Evolutionary conservation across 768 basidiomycete genomes (phyloP), one percentile per base, ranked within the genome.

Genomic region (Mycena chlorophos): DNA sequence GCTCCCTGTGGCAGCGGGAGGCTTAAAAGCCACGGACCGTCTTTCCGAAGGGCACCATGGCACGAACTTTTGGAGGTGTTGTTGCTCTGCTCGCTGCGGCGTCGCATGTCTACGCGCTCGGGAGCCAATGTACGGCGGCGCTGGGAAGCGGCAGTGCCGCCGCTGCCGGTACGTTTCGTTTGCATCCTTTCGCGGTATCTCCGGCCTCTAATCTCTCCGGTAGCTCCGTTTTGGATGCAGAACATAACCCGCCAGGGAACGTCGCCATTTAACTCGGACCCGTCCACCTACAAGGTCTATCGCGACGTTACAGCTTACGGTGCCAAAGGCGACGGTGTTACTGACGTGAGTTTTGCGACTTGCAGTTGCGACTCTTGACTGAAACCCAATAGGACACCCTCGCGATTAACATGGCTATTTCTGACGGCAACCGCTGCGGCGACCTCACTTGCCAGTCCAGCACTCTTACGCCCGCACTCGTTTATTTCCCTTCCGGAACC

Each of bases 221-320:
- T 82, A 81, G 80, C 55, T 81, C 53, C 60, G 81, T 27, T 48
- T 30, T 23, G 31, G 5, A 54, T 66, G 17, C 40, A 46, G 26
- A 46, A 20, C 23, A 46, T 46, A 13, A 25, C 22, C 5, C 22
- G 81, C 48, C 79, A 75, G 55, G 79, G 77, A 51, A 76, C 71
- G 8, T 71, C 81, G 5, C 69, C 81, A 4, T 80, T 78, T 66
- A 79, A 79, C 64, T 68, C 76, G 14, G 40, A 51, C 16, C 34
- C 31, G 16, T 61, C 69, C 17, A 60, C 40, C 8, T 83, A 82
- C 64, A 58, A 76, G 50, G 78, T 82, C 22, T 82, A 79, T 67
- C 78, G 81, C 29, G 81, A 82, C 54, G 81, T 83, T 30, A 78
- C 75, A 52, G 77, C 80, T 22, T 83, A 75, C 55, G 79, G 79